Evolutionary conservation across 1,284 basidiomycete genomes (phyloP), one percentile per base, ranked within the genome.

Genomic region (Inonotus obliquus): DNA sequence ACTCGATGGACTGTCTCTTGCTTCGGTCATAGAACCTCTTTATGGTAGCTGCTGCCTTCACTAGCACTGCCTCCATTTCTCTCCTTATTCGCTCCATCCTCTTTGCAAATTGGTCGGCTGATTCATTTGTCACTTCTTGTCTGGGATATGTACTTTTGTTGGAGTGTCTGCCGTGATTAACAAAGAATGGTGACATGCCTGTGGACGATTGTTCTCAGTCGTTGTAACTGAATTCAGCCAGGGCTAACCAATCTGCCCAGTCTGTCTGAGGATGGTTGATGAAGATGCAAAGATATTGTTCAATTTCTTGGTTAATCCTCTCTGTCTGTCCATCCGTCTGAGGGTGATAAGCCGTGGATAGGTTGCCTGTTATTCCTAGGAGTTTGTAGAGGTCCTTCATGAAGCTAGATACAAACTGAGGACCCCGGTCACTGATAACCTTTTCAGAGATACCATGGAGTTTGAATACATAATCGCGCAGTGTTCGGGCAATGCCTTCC

Each of bases 331-430:
- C 41, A 19, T 60, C 44, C 6, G 52, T 41, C 54, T 77, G 70
- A 0, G 73, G 75, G 49, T 78, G 75, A 54, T 71, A 77, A 0
- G 65, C 45, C 0, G 69, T 70, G 4, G 21, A 49, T 4, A 23
- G 25, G 25, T 49, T 49, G 11, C 21, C 19, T 49, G 7, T 6
- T 2, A 49, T 49, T 2, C 14, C 3, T 4, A 49, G 25, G 4
- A 49, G 47, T 27, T 23, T 7, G 47, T 49, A 49, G 4, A 49
- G 25, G 2, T 49, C 47, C 25, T 49, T 23, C 25, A 10, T 49
- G 5, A 49, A 10, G 7, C 23, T 49, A 4, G 5, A 2, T 2
- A n/a, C 47, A 23, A 49, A 49, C 23, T 49, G 25, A n/a, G 23
- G 4, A 23, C 47, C 25, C 6, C 25, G 11, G 25, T 23, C 25